Evolutionary conservation across 2,329 filamentous ascomycete species (phyloP).

Genomic region (Dactylellina cionopaga): DNA sequence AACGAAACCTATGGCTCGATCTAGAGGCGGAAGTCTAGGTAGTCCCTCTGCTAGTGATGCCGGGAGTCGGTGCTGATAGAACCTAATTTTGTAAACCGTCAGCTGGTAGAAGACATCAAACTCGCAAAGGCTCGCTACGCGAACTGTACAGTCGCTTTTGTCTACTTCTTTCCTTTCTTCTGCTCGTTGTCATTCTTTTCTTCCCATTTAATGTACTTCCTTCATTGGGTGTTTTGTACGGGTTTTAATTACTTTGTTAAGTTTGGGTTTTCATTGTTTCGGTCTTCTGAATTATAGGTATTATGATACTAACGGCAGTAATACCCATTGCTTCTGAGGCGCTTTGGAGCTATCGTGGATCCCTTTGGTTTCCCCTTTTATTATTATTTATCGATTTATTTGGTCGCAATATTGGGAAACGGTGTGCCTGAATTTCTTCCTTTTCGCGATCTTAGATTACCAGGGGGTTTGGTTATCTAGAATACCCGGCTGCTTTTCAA

Average conservation of each 20-base stretch:
- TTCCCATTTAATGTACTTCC: neutral
- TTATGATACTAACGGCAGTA: conserved; percentile 22
- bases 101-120: neutral
- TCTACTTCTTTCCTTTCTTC: neutral
- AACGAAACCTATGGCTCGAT: conserved; percentile 47
- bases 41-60: conserved; percentile 44
- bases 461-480: conserved; percentile 17
- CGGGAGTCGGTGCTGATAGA: conserved; percentile 24
- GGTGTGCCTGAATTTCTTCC: conserved; percentile 24
- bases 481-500: conserved; percentile 15
- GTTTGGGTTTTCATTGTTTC: neutral
- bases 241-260: conserved; percentile 1
- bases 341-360: conserved; percentile 17
- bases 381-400: conserved; percentile 3
- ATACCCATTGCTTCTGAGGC: conserved; percentile 46
- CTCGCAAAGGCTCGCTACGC: neutral
- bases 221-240: neutral
- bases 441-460: conserved; percentile 2
- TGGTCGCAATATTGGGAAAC: conserved; percentile 3
- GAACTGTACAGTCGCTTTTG: neutral
- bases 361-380: neutral
- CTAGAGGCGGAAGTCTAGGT: conserved; percentile 41
- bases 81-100: neutral
- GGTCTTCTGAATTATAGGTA: conserved; percentile 5
- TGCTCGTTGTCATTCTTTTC: neutral